Conservation (phyloP, 306 rosid genomes). For the Rubus idaeus region DNA sequence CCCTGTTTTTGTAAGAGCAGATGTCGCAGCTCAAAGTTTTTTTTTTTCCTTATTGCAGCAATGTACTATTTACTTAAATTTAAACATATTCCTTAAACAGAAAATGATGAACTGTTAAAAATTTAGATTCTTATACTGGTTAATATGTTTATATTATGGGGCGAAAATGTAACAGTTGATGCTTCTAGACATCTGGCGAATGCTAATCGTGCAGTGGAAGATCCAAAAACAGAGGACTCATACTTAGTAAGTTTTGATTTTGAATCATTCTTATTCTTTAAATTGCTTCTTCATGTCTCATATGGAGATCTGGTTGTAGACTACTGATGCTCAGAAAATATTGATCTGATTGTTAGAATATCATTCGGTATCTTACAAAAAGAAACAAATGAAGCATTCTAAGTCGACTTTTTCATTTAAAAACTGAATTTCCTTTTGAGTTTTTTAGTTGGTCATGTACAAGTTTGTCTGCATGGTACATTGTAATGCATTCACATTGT, state of each 20-base stretch:
- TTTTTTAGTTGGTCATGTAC: background rate
- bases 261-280: background rate
- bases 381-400: background rate
- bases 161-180: slow-evolving; percentile 4
- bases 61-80: too few relatives aligned
- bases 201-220: background rate
- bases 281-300: background rate
- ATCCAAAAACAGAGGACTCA: slow-evolving; percentile 8
- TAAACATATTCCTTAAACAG: too few relatives aligned
- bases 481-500: background rate
- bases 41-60: background rate
- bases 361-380: background rate
- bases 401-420: background rate
- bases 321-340: background rate
- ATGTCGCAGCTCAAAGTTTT: background rate
- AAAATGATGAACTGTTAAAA: background rate
- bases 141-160: background rate
- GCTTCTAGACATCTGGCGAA: background rate
- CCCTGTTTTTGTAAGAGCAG: background rate
- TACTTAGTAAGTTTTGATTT: slow-evolving; percentile 12
- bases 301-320: background rate
- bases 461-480: background rate
- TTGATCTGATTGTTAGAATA: background rate
- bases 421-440: slow-evolving; percentile 7
- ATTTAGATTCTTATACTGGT: background rate